These are phyloP conservation scores for Emergomyces pasteurianus DNA, from an alignment of 2,329 filamentous ascomycete genomes.

Conservation along the genomic window DNA sequence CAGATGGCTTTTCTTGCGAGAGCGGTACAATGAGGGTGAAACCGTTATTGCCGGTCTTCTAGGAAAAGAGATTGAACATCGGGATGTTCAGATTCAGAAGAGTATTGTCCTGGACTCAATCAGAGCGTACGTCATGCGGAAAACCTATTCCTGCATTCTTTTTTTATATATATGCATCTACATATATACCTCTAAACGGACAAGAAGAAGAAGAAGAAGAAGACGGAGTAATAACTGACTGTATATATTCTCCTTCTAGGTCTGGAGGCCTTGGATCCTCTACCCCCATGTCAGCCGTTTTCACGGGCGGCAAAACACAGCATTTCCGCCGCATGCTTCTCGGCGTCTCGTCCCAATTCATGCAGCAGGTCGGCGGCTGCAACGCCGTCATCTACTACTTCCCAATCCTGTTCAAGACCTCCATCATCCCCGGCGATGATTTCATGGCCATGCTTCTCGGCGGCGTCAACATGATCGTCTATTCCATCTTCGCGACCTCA, in stretches of 20 bases:
- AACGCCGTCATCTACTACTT: slow-evolving; percentile 41
- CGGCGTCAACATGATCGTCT: slow-evolving; percentile 41
- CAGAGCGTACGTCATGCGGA: slow-evolving; percentile 35
- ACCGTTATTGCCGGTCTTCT: slow-evolving; percentile 36
- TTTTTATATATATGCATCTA: no score
- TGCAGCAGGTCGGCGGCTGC: slow-evolving; percentile 40
- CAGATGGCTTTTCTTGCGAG: slow-evolving; percentile 17
- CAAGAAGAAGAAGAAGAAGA: not conserved
- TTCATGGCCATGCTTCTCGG: slow-evolving; percentile 39
- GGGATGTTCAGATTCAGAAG: slow-evolving; percentile 43
- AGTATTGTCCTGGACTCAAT: slow-evolving; percentile 53
- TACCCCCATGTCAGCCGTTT: slow-evolving; percentile 40
- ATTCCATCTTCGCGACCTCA: slow-evolving; percentile 30
- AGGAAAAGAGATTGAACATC: slow-evolving; percentile 34
- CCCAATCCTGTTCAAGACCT: slow-evolving; percentile 36
- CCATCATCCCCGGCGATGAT: slow-evolving; percentile 28
- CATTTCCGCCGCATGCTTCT: slow-evolving; percentile 30
- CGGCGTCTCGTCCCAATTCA: slow-evolving; percentile 29
- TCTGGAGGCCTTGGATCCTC: slow-evolving; percentile 39
- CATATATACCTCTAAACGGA: not conserved
- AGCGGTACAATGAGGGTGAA: slow-evolving; percentile 32
- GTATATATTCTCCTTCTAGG: slow-evolving; percentile 29
- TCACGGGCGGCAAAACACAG: slow-evolving; percentile 28
- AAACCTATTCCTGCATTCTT: not conserved
- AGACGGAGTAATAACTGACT: not conserved